phyloP scores from a whole-genome alignment of 805 yeast species.

The Middelhovenomyces tepae region DNA sequence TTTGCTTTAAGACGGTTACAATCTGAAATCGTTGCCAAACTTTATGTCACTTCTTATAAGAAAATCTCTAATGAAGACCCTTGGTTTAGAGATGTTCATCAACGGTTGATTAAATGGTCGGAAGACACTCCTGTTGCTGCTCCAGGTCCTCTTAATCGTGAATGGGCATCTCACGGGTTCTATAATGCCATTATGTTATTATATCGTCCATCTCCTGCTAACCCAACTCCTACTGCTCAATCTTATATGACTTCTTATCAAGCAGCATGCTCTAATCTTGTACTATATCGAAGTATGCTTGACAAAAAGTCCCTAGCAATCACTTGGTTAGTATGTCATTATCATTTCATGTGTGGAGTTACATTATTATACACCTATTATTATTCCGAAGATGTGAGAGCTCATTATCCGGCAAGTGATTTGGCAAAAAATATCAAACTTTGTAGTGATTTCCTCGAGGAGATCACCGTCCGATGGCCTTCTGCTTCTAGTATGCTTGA shows the following conservation, averaged over 20 bases:
- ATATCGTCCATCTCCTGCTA: constrained; percentile 11
- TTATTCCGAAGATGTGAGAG: constrained; percentile 9
- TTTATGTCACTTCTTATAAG: constrained; percentile 6
- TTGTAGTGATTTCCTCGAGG: constrained; percentile 6
- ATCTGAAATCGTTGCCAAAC: constrained; percentile 8
- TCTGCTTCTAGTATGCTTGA: constrained; percentile 10
- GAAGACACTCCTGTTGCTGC: constrained; percentile 5
- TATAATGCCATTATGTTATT: constrained; percentile 8
- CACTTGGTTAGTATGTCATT: constrained; percentile 11
- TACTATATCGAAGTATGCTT: constrained; percentile 6
- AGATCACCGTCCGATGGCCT: constrained; percentile 10
- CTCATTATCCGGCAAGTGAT: constrained; percentile 4
- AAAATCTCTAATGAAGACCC: constrained; percentile 6
- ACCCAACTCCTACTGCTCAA: constrained; percentile 6
- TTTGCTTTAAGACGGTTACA: constrained; percentile 8
- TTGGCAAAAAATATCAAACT: constrained; percentile 5
- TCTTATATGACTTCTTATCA: constrained; percentile 9
- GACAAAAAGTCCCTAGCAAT: constrained; percentile 6
- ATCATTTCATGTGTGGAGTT: constrained; percentile 9
- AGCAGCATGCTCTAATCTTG: constrained; percentile 7
- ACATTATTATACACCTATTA: constrained; percentile 9
- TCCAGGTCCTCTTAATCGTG: constrained; percentile 6
- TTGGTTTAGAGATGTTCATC: constrained; percentile 7
- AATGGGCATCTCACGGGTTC: constrained; percentile 8
- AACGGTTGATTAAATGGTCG: constrained; percentile 7